Conservation (phyloP, 1,284 basidiomycete genomes). For the Tremellales sp. region DNA sequence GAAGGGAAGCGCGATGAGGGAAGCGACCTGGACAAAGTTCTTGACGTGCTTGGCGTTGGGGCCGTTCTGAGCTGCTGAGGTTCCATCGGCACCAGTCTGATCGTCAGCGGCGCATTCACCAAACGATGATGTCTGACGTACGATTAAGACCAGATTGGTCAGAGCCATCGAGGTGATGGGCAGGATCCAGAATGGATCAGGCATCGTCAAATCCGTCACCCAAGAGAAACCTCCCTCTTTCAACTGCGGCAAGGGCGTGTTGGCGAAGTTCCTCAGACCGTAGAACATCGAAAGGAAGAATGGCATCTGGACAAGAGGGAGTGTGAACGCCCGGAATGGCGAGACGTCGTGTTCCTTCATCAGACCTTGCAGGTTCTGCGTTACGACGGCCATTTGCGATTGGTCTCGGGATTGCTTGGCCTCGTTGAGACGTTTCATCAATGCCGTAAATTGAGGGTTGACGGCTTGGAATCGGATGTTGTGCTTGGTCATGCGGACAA, state of each 20-base stretch:
- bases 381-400: constrained; percentile 56
- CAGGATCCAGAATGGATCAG: constrained; percentile 74
- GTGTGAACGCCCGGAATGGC: constrained; percentile 57
- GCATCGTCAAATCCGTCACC: constrained; percentile 70
- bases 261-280: constrained; percentile 68
- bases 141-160: constrained; percentile 69
- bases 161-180: constrained; percentile 62
- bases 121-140: constrained; percentile 45
- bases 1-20: constrained; percentile 59
- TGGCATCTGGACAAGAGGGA: constrained; percentile 69
- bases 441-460: constrained; percentile 57
- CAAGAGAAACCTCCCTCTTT: constrained; percentile 71
- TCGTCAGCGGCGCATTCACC: constrained; percentile 53
- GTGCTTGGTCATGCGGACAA: constrained; percentile 63
- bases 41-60: constrained; percentile 56
- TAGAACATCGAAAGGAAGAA: constrained; percentile 83
- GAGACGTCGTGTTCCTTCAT: constrained; percentile 68
- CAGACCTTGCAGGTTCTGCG: constrained; percentile 60
- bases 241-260: constrained; percentile 67
- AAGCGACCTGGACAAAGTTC: constrained; percentile 65
- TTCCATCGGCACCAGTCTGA: constrained; percentile 58
- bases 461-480: constrained; percentile 65
- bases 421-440: constrained; percentile 56
- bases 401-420: constrained; percentile 54
- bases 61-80: constrained; percentile 34